Base-by-base conservation (phyloP, 2,329 filamentous ascomycete genomes). In the Neonectria sp. region DNA sequence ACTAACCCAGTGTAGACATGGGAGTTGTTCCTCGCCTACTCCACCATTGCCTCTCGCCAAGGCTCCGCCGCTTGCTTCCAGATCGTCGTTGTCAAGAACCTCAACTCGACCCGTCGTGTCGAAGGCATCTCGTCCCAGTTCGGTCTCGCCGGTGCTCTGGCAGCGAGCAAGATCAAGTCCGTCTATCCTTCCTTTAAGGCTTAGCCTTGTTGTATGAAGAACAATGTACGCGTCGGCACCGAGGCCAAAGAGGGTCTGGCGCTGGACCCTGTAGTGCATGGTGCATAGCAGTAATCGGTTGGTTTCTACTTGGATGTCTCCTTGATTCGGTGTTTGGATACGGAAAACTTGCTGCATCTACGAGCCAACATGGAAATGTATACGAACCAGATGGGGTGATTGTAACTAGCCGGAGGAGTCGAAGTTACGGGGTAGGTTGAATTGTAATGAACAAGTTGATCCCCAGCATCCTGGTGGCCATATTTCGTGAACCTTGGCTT, bases 11-110 rank as follows among this genome's bases (percentile, higher is more conserved):
- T n/a, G n/a, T 71, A 93, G 91, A 96, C 96, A 80, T 97, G 94
- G 94, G 93, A 97, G 79, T 94, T 91, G 83, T 97, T 97, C 90
- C 89, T 97, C 68, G 93, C 93, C 70, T 95, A 91, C 81, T 94
- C 93, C 21, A 93, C 91, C 79, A 97, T 97, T 80, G 90, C 89
- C 77, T 94, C 94, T 29, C 91, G 94, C 78, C 94, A 97, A 82
- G 94, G 94, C 73, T 87, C 88, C 73, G 94, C 94, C 63, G 94
- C 93, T 35, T 96, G 94, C 87, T 97, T 90, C 86, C 94, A 97
- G 85, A 93, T 97, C 76, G 91, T 91, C 21, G 85, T 94, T 67
- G 92, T 95, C 81, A 97, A 97, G 90, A 97, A 97, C 85, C 88
- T 97, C 82, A 97, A 97, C 85, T 91, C 92, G 40, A 94, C 90